Base-by-base conservation (phyloP, 371 early-diverging fungal species). In the Mucor mucedo region DNA sequence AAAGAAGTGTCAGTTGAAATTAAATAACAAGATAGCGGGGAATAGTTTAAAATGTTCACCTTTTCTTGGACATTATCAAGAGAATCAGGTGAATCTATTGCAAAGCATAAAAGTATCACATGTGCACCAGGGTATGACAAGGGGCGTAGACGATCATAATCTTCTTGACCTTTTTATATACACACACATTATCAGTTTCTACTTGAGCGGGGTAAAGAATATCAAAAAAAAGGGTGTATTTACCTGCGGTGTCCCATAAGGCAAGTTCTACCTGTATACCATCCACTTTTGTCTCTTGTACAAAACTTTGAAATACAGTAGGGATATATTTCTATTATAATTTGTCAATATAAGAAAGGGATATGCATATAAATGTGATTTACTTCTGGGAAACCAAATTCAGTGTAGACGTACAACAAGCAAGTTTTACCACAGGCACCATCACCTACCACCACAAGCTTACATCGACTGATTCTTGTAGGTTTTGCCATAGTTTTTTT, bases 391-490 rank as follows among this genome's bases (percentile, higher is more conserved):
- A 79, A 82, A 14, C 66, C 65, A 56, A 69, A 68, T 47, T 68
- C 69, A 30, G 78, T 68, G 47, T 65, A 75, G 4, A 80, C 82
- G 54, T 60, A 71, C 13, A 80, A 61, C 62, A 79, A 60, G 54
- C 78, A 83, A 5, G 84, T 81, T 58, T 84, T 84, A 16, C 93
- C 93, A 65, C 90, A 89, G n/a, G 87, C 89, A 45, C 91, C 91
- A 62, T 92, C 93, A 4, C 93, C 93, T 35, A 93, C 89, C 44
- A 89, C 80, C 29, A 93, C 92, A 10, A 92, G 73, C 59, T 92
- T 93, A 35, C 55, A 54, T 52, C 63, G 11, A 14, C 44, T 57
- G 32, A 47, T 21, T 47, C 30, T 58, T 30, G 30, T 28, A 0
- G 14, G 32, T 27, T 47, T 35, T 11, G 3, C 38, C 48, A 58